Base-by-base conservation (phyloP, 192 early-diverging fungal genomes). In the Diversispora eburnea region DNA sequence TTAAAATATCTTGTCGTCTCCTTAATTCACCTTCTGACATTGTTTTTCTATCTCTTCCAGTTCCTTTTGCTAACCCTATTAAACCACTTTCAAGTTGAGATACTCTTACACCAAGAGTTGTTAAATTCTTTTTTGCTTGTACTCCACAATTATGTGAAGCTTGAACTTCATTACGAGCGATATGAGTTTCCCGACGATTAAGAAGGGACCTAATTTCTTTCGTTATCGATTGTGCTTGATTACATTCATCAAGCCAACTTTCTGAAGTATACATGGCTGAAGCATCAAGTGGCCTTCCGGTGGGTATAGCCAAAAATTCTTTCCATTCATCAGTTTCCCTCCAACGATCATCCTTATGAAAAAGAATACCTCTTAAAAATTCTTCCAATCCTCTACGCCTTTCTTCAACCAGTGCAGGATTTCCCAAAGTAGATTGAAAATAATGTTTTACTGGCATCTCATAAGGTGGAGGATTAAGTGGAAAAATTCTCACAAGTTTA, bases 231-330 rank as follows among this genome's bases (percentile, higher is more conserved):
- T 89, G 86, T 15, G 91, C 80, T 6, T 83, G 77, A 45, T 87
- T 85, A 60, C 83, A 89, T 72, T 93, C 93, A 61, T 90, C 89
- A 47, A 94, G 80, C 94, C 94, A 96, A 12, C 84, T 87, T 59
- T 91, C 90, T 13, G 90, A 86, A 13, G 90, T 93, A 64, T 82
- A 87, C 60, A 51, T 76, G 52, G 71, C 60, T 56, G 60, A 67
- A 62, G 77, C 66, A 66, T 85, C 87, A 17, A 84, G 79, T 19
- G 59, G 79, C 70, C 87, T 60, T 25, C 84, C 72, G 39, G 84
- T 80, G 39, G 91, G 85, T 51, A 95, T 76, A 42, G 85, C 89
- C 69, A 95, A 68, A 74, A 97, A 97, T 52, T 85, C 85, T 61
- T 83, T 84, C 88, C 93, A 94, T 39, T 86, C 83, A 48, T 84